phyloP scores from a whole-genome alignment of 768 basidiomycete species.

The Podaxis mareebaensis region DNA sequence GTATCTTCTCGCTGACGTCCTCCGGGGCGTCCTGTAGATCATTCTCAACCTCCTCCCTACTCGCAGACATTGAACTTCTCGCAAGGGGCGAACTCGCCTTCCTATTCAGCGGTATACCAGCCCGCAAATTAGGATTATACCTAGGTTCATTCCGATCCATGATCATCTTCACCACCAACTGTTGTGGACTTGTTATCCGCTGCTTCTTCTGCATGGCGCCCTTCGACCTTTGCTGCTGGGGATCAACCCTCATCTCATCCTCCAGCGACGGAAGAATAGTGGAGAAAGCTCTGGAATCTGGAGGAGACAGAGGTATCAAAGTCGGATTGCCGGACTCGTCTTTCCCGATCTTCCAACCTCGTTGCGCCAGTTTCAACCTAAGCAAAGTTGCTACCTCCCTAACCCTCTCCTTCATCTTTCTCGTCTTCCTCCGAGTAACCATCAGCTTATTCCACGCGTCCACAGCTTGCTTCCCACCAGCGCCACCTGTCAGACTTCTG shows the following conservation, averaged over 20 bases:
- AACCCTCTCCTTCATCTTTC: constrained; percentile 9
- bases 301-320: constrained; percentile 1
- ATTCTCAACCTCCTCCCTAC: not conserved
- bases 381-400: constrained; percentile 12
- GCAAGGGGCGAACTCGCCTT: not conserved
- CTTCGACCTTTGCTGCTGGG: not conserved
- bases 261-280: not conserved
- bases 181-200: constrained; percentile 9
- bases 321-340: constrained; percentile 6
- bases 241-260: constrained; percentile 9
- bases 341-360: constrained; percentile 10
- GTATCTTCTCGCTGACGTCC: not conserved
- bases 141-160: constrained; percentile 13
- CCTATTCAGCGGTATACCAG: not conserved
- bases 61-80: not conserved
- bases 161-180: constrained; percentile 15
- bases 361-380: constrained; percentile 11
- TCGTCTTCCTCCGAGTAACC: constrained; percentile 11
- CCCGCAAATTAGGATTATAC: constrained; percentile 6
- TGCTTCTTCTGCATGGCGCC: not conserved
- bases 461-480: not conserved
- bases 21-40: not conserved
- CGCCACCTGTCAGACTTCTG: constrained; percentile 5
- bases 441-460: constrained; percentile 7
- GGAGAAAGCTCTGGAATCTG: not conserved